phyloP scores from a whole-genome alignment of 768 basidiomycete species.

The Coprinellus aureogranulatus region DNA sequence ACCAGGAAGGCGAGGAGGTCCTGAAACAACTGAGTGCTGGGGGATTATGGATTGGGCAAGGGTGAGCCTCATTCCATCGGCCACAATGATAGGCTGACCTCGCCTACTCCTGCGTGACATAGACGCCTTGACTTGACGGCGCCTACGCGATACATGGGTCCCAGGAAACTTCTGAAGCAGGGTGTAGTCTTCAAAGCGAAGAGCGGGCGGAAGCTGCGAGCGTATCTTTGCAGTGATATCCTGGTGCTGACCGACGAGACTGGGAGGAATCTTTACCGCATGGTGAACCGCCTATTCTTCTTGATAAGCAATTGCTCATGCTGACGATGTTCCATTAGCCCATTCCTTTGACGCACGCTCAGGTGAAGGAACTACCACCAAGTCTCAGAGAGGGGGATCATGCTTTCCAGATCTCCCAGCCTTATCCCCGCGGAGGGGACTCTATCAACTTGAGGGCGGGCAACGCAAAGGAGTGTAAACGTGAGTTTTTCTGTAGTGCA shows the following conservation, averaged over 20 bases:
- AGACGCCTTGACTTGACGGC: constrained; percentile 88
- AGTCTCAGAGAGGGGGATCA: constrained; percentile 63
- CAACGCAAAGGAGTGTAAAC: constrained; percentile 57
- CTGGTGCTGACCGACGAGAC: constrained; percentile 78
- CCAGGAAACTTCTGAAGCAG: constrained; percentile 76
- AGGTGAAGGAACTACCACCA: constrained; percentile 50
- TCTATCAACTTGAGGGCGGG: constrained; percentile 57
- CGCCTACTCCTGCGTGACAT: neutral
- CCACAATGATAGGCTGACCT: neutral
- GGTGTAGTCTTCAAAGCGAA: constrained; percentile 78
- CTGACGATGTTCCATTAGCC: constrained; percentile 42
- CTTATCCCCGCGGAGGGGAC: constrained; percentile 75
- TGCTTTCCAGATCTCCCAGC: constrained; percentile 62
- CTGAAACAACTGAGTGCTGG: constrained; percentile 71
- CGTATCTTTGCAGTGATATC: constrained; percentile 87
- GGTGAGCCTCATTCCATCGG: constrained; percentile 41
- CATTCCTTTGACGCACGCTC: constrained; percentile 68
- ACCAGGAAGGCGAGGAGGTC: constrained; percentile 78
- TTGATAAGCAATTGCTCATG: neutral
- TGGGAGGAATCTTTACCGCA: constrained; percentile 71
- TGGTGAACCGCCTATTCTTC: constrained; percentile 49
- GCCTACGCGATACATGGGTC: constrained; percentile 81
- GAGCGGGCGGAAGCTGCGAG: constrained; percentile 74
- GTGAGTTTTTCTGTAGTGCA: constrained; percentile 20
- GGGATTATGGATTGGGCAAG: constrained; percentile 80